Conservation (phyloP, 2,329 filamentous ascomycete species). For the Ophiostoma ips region DNA sequence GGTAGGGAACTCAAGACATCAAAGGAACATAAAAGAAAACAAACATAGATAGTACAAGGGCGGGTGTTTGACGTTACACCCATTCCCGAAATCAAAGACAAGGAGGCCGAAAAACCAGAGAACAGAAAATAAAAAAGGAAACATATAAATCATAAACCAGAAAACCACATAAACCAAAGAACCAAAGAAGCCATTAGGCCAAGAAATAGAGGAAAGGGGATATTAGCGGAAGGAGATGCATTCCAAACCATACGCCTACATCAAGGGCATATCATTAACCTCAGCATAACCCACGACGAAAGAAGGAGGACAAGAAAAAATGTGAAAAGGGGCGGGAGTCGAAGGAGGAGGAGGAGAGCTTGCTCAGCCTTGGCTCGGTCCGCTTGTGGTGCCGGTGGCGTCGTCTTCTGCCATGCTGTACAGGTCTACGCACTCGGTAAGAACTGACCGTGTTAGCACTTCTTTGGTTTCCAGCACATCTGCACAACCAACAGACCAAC, state of each 20-base stretch:
- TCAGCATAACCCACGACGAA: too few species aligned
- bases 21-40: neutral
- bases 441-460: constrained; percentile 1
- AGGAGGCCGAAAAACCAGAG: neutral
- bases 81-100: neutral
- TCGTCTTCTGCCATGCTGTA: constrained; percentile 28
- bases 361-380: constrained; percentile 2
- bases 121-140: neutral
- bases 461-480: neutral
- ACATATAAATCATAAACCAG: neutral
- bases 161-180: neutral
- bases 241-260: too few species aligned
- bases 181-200: neutral
- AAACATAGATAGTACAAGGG: neutral
- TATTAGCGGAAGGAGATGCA: too few species aligned
- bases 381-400: constrained; percentile 17
- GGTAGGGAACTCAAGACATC: neutral
- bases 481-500: constrained; percentile 26
- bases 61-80: neutral
- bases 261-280: too few species aligned
- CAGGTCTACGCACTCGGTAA: constrained; percentile 28
- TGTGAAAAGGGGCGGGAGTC: too few species aligned
- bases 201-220: too few species aligned
- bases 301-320: too few species aligned
- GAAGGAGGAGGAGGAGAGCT: too few species aligned